Conservation (phyloP, 192 early-diverging fungal species). For the Coemansia sp. region DNA sequence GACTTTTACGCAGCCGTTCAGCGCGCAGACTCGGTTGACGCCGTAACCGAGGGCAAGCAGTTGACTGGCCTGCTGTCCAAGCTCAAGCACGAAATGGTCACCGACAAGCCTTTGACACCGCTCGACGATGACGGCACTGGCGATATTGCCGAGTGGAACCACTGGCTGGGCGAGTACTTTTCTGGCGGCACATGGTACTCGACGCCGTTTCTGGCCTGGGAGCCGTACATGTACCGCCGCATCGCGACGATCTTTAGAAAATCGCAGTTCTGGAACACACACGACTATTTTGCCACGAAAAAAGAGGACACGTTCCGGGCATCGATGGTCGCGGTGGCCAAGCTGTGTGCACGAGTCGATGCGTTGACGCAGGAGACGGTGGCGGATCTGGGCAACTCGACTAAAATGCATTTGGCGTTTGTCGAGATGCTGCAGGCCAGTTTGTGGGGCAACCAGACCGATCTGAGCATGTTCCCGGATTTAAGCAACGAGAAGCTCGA, state of each 20-base stretch:
- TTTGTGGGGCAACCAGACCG: slow-evolving; percentile 90
- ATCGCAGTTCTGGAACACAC: slow-evolving; percentile 60
- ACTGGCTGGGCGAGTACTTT: slow-evolving; percentile 58
- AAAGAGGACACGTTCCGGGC: slow-evolving; percentile 70
- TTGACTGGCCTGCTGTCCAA: slow-evolving; percentile 64
- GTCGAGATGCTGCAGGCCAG: slow-evolving; percentile 71
- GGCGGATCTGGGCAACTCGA: slow-evolving; percentile 11
- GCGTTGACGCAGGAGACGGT: slow-evolving; percentile 26
- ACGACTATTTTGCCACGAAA: slow-evolving; percentile 72
- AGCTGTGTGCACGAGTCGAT: slow-evolving; percentile 62
- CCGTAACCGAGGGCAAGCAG: slow-evolving; percentile 62
- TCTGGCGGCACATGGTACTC: slow-evolving; percentile 66
- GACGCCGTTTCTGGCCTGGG: slow-evolving; percentile 77
- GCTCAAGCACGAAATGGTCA: slow-evolving; percentile 75
- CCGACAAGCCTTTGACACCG: slow-evolving; percentile 55
- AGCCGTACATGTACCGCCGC: slow-evolving; percentile 82
- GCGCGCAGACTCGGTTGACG: slow-evolving; percentile 20
- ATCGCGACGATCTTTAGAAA: slow-evolving; percentile 61
- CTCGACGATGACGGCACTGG: slow-evolving; percentile 54
- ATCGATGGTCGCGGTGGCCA: slow-evolving; percentile 64
- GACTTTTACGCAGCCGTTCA: slow-evolving; percentile 63
- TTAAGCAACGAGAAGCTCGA: slow-evolving; percentile 66
- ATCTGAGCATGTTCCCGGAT: slow-evolving; percentile 75
- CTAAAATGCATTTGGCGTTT: slow-evolving; percentile 55
- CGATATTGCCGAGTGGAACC: slow-evolving; percentile 70